phyloP scores from a whole-genome alignment of 2,329 filamentous ascomycete species.

The Fusarium camptoceras region DNA sequence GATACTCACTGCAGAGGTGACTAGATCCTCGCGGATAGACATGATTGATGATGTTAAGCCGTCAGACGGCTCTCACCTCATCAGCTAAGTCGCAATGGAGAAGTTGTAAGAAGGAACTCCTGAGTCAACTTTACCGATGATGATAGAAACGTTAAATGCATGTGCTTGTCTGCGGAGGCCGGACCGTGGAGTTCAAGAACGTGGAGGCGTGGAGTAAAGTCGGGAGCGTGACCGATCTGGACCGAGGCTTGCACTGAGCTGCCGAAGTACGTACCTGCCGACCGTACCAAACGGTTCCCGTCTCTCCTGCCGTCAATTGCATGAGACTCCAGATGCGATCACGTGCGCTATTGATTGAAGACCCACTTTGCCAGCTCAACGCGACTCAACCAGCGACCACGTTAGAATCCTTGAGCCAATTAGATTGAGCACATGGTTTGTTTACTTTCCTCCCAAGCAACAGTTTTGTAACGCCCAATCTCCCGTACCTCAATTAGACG shows the following conservation, averaged over 20 bases:
- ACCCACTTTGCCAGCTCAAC: conserved; percentile 29
- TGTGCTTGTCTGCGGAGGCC: conserved; percentile 45
- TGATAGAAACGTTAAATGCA: conserved; percentile 44
- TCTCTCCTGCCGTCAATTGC: not conserved
- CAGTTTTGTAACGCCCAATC: conserved; percentile 42
- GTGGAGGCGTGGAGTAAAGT: conserved; percentile 43
- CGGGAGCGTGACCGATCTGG: conserved; percentile 47
- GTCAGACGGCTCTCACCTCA: conserved; percentile 40
- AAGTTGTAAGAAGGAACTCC: conserved; percentile 9
- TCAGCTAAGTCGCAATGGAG: conserved; percentile 32
- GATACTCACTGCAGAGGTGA: conserved; percentile 78
- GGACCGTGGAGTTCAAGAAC: conserved; percentile 35
- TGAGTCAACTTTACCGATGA: conserved; percentile 21
- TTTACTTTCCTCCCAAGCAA: conserved; percentile 59
- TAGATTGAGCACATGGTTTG: conserved; percentile 47
- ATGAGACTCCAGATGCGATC: conserved; percentile 13
- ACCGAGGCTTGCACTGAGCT: conserved; percentile 48
- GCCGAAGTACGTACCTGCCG: conserved; percentile 33
- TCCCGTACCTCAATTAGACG: conserved; percentile 28
- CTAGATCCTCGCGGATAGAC: conserved; percentile 93
- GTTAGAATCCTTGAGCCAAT: conserved; percentile 43
- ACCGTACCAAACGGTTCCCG: conserved; percentile 2
- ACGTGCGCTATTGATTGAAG: conserved; percentile 18
- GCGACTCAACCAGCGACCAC: conserved; percentile 16
- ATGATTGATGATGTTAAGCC: conserved; percentile 57